Base-by-base conservation (phyloP, 768 basidiomycete species). In the Kondoa malvinella region DNA sequence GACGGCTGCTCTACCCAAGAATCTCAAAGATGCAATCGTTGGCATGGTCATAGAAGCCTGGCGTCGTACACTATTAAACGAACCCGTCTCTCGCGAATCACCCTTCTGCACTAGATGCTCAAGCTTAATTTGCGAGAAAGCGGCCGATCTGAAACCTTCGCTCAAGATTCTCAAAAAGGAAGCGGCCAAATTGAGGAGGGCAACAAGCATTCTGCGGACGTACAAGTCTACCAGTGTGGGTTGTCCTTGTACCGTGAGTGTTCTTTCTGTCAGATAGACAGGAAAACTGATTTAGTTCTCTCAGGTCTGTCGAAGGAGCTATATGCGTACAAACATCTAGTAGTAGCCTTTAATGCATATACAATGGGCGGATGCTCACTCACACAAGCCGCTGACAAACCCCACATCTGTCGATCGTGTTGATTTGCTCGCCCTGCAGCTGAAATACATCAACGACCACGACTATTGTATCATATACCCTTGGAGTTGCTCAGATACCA, bases 81-180 rank as follows among this genome's bases (percentile, higher is more conserved):
- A 30, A 29, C 61, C 61, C 32, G 61, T 63, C 12, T 30, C 27
- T 3, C 27, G 14, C 27, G 61, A 63, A 21, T 63, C 61, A 33
- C 61, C 61, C 3, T 63, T 63, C 61, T 63, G 61, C 61, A 29
- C 27, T 33, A 16, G 32, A 16, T 63, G 61, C 61, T 17, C 61
- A 16, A 63, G 29, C 61, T 32, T 63, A 12, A 32, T 63, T n/a
- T 63, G 61, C 61, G 61, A 63, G 15, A 27, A 33, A 32, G 29
- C 27, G 17, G 15, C 61, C 27, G 61, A 63, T 33, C 61, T 63
- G 29, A 34, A 17, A 16, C 61, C 61, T 16, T 63, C 61, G 15
- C 61, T 63, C 61, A 63, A 63, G 29, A 17, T 63, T 27, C 61
- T 63, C 26, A 63, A 63, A 32, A 27, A 63, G 30, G 61, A 63